Base-by-base conservation (phyloP, 2,329 filamentous ascomycete genomes). In the Cladosporium sp. region DNA sequence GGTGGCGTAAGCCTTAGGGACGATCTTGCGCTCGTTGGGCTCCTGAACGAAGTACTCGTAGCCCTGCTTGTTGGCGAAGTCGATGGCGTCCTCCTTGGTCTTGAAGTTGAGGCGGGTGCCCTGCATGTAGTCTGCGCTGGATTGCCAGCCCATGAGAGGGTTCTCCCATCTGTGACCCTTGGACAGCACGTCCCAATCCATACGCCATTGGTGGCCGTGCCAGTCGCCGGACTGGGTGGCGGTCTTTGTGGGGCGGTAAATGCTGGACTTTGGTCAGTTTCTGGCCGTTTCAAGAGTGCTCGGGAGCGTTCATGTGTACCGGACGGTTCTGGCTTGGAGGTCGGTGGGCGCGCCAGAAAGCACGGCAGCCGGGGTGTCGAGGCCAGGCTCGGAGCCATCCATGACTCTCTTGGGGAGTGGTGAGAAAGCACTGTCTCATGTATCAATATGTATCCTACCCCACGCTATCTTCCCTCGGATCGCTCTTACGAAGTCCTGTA, bases 1-100 rank as follows among this genome's bases (percentile, higher is more conserved):
- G 74, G 95, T 95, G 56, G 93, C 92, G 71, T 98, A 98, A 9
- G 89, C 87, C 82, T 98, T 98, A 56, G 90, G 88, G 13, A 83
- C 76, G 64, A 96, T 85, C 67, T 85, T 87, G 68, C 93, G 84
- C 72, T 83, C 82, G 67, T 96, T 95, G 34, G 93, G 92, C 75
- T 97, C 93, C 77, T 97, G 93, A 19, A 98, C 91, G 70, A 93
- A 97, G 74, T 95, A 98, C 70, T 98, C 92, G 70, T 98, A 98
- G 34, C 95, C 93, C 73, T 98, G 93, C 81, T 97, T 98, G 76
- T 97, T 87, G 19, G 95, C 93, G 68, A 98, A 98, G 54, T 79
- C 77, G 65, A 98, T 92, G 59, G 93, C 93, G 63, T 95, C 92
- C 70, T 97, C 90, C 78, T 95, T 97, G 64, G 78, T 80, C 72